Evolutionary conservation across 169 alveolate genomes (phyloP), one percentile per base, ranked within the genome.

Genomic region (Babesia ovata): DNA sequence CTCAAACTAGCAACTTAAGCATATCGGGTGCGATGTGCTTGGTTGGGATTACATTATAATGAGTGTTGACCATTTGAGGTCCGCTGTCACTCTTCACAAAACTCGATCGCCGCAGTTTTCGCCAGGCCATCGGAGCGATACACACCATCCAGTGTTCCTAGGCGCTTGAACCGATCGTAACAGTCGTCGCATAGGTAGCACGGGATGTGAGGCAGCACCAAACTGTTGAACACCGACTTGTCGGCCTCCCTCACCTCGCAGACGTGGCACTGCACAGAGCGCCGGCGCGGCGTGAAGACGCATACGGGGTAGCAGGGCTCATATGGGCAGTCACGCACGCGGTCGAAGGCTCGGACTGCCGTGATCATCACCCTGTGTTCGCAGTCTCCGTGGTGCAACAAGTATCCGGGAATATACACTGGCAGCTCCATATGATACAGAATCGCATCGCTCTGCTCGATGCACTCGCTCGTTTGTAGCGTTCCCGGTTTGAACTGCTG

Each of bases 341-440:
- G 87, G 49, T 84, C 84, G 81, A 75, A 87, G 29, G 71, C 59
- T 29, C 96, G 66, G 22, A 92, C 65, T 45, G 86, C 81, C 21
- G 92, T 88, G 44, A 92, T 79, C 70, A 91, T 78, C 36, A 92
- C 49, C 59, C 96, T 57, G 73, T 92, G 96, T 52, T 92, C 96
- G 62, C 96, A 92, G 72, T 91, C 95, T 14, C 96, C 96, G 59
- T 92, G 90, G 66, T 92, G 96, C 10, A 92, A 70, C 53, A 86
- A 82, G 56, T 84, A 84, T 9, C 95, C 92, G n/a, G 76, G 87
- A 28, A 59, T 54, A 61, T 88, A 91, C 44, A 92, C 48, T 8
- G 93, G 94, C 29, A 92, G 77, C 72, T 88, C 75, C 48, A 92
- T 62, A 54, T 92, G 72, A 45, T 62, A 39, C n/a, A 92, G 45